phyloP scores from a whole-genome alignment of 2,329 filamentous ascomycete genomes.

The Aspergillus candidus region DNA sequence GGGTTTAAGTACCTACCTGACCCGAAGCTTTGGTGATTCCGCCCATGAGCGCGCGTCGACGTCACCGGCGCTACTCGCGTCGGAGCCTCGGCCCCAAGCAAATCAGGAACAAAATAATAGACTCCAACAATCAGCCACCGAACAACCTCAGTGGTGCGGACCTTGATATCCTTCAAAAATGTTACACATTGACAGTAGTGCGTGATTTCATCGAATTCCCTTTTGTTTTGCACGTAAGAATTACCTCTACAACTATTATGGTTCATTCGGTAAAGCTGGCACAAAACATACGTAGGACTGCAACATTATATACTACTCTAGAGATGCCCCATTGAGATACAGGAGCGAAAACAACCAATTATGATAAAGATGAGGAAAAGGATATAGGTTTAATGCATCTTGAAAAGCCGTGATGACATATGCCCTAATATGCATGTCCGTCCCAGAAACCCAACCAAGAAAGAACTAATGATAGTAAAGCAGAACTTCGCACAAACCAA shows the following conservation, averaged over 20 bases:
- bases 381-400: slow-evolving; percentile 4
- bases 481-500: slow-evolving; percentile 15
- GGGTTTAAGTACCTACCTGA: not conserved
- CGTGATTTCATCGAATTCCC: too few species aligned
- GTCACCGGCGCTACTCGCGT: slow-evolving; percentile 6
- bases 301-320: too few species aligned
- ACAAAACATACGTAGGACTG: too few species aligned
- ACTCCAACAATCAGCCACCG: too few species aligned
- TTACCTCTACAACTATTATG: too few species aligned
- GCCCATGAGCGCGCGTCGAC: slow-evolving; percentile 8
- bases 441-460: slow-evolving; percentile 22
- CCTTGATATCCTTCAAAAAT: too few species aligned
- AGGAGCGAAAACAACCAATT: slow-evolving; percentile 13
- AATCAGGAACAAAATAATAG: too few species aligned
- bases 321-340: slow-evolving; percentile 7
- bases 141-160: too few species aligned
- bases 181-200: too few species aligned
- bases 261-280: too few species aligned
- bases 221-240: too few species aligned
- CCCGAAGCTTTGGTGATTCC: too few species aligned
- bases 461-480: slow-evolving; percentile 9
- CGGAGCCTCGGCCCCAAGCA: not conserved
- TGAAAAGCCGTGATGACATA: slow-evolving; percentile 17
- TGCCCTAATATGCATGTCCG: slow-evolving; percentile 20
- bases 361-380: slow-evolving; percentile 19